Conservation (phyloP, 495 filamentous ascomycete species). For the Beverwykella pulmonaria region DNA sequence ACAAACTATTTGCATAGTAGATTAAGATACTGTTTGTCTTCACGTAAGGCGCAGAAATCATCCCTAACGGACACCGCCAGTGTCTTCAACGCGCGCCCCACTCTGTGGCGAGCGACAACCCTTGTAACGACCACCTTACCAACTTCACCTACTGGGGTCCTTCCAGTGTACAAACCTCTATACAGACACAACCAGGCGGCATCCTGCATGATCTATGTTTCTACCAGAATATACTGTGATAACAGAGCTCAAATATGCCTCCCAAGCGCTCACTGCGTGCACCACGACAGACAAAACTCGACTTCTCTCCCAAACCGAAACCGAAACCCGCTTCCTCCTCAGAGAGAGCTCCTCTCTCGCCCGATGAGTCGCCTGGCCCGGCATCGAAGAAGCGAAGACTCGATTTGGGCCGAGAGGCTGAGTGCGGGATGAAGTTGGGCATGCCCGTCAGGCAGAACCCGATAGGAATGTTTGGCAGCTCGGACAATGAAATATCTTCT, state of each 20-base stretch:
- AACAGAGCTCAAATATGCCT: constrained; percentile 5
- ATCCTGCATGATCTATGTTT: no score
- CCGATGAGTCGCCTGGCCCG: constrained; percentile 38
- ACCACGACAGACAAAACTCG: constrained; percentile 43
- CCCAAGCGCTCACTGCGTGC: constrained; percentile 7
- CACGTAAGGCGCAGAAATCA: background rate
- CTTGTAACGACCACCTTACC: no score
- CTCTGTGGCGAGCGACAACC: no score
- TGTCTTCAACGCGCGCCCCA: no score
- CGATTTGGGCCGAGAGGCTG: background rate
- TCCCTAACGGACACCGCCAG: no score
- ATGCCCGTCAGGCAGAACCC: constrained; percentile 5
- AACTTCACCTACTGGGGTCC: no score
- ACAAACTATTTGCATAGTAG: no score
- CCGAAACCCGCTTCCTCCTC: constrained; percentile 40
- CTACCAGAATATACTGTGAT: background rate
- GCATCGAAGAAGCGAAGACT: constrained; percentile 39
- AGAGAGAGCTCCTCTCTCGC: constrained; percentile 24
- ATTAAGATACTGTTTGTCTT: background rate
- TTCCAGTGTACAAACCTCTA: no score
- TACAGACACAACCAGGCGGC: no score
- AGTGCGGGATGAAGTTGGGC: constrained; percentile 11
- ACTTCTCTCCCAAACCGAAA: constrained; percentile 42
- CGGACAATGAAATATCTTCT: background rate
- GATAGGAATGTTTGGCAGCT: background rate